Base-by-base conservation (phyloP, 192 early-diverging fungal genomes). In the Spizellomyces punctatus region DNA sequence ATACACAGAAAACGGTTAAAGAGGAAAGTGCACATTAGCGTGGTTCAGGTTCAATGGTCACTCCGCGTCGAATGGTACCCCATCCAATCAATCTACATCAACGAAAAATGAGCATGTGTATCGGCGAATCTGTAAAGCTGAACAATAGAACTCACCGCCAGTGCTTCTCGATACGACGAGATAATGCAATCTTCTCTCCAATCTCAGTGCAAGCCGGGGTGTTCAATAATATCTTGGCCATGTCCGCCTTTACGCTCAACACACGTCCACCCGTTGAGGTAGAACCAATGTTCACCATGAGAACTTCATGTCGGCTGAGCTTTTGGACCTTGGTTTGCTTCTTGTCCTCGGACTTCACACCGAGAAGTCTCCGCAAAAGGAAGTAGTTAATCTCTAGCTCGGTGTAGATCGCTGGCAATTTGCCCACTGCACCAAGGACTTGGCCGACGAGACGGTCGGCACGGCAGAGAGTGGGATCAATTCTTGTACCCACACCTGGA, bases 361-460 rank as follows among this genome's bases (percentile, higher is more conserved):
- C 98, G 56, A 99, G 86, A 67, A 99, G 84, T 78, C 93, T 91
- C 69, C 96, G 91, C 61, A 99, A 88, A 82, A 99, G 83, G 81
- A 95, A 96, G 81, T 96, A 99, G 80, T 93, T 93, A 78, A 98
- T 94, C 82, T 99, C 96, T 59, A 99, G 81, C 77, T 96, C 95
- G 27, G 91, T 91, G 83, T 94, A 96, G 63, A 99, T 94, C 41
- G 92, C 85, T 46, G 98, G 95, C 65, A 98, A 85, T 69, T 90
- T 94, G 61, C 96, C 96, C 55, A 94, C 91, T 47, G 85, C 77
- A 17, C 98, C 96, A 58, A 99, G 86, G 7, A 98, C 95, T 76
- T 96, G 94, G 58, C 98, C 98, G 49, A 97, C 92, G 56, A 99
- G 87, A 79, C 94, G 91, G 85, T 99, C 98, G 46, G 90, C 93